phyloP scores from a whole-genome alignment of 202 grass and related monocot species.

The Cymbopogon flexuosus region DNA sequence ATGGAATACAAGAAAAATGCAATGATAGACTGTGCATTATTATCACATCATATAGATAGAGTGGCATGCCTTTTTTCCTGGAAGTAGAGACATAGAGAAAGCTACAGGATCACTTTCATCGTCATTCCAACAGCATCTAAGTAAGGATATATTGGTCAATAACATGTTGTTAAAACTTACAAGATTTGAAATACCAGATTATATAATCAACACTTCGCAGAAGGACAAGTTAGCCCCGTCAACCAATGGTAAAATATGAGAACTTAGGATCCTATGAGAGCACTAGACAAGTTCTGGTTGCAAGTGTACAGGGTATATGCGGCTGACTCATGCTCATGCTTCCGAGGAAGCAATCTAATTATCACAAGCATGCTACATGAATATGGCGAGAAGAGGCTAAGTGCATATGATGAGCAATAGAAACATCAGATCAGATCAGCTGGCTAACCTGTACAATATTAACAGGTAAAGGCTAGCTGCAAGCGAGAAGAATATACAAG shows the following conservation, averaged over 20 bases:
- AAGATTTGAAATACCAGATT: neutral
- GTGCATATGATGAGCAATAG: neutral
- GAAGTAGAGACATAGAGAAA: slow-evolving; percentile 2
- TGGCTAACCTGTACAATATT: neutral
- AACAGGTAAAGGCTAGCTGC: neutral
- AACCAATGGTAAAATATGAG: neutral
- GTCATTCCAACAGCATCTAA: neutral
- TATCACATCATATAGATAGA: slow-evolving; percentile 8
- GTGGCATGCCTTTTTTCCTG: neutral
- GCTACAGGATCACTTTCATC: slow-evolving; percentile 2
- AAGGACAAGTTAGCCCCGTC: neutral
- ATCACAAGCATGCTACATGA: neutral
- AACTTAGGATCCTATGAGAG: neutral
- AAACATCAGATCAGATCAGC: neutral
- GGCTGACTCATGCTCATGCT: slow-evolving; percentile 2
- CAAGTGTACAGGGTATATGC: neutral
- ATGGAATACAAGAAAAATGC: neutral
- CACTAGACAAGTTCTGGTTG: neutral
- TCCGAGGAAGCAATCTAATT: neutral
- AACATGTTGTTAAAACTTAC: neutral
- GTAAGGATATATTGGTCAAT: neutral
- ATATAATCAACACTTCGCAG: neutral
- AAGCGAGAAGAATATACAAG: neutral
- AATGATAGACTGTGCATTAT: neutral
- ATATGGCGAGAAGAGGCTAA: neutral